Conservation (phyloP, 2,329 filamentous ascomycete genomes). For the Fusarium sororula region DNA sequence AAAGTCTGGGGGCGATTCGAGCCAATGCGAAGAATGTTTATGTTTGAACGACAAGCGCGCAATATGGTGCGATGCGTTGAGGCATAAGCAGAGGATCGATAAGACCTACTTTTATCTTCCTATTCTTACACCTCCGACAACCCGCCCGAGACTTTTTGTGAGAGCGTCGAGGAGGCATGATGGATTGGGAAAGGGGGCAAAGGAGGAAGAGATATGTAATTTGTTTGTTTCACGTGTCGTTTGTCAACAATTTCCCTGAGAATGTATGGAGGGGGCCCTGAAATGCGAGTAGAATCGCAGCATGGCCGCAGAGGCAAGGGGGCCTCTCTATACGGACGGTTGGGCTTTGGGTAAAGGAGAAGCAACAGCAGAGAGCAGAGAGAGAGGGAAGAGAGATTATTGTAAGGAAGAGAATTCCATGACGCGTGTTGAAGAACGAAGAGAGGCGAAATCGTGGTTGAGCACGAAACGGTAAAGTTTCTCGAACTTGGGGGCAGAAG, state of each 20-base stretch:
- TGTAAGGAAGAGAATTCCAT: slow-evolving; percentile 33
- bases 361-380: slow-evolving; percentile 30
- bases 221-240: slow-evolving; percentile 30
- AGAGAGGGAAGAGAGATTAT: slow-evolving; percentile 19
- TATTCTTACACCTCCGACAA: slow-evolving; percentile 71
- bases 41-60: background rate
- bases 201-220: background rate
- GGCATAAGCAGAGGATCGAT: slow-evolving; percentile 2
- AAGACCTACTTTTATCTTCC: slow-evolving; percentile 72
- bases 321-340: slow-evolving; percentile 18
- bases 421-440: slow-evolving; percentile 26
- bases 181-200: slow-evolving; percentile 12
- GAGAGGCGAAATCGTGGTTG: slow-evolving; percentile 39
- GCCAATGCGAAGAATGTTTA: background rate
- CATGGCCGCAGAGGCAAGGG: slow-evolving; percentile 45
- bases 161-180: slow-evolving; percentile 71
- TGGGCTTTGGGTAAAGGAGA: slow-evolving; percentile 17
- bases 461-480: slow-evolving; percentile 28
- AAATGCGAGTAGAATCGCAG: slow-evolving; percentile 40
- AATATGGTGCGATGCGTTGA: slow-evolving; percentile 10
- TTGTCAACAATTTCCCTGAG: slow-evolving; percentile 34
- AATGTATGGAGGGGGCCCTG: slow-evolving; percentile 40
- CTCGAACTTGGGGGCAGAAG: slow-evolving; percentile 5
- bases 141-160: slow-evolving; percentile 77
- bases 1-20: background rate